Conservation (phyloP, 1,139 yeast species). For the Candida freyschussii region DNA sequence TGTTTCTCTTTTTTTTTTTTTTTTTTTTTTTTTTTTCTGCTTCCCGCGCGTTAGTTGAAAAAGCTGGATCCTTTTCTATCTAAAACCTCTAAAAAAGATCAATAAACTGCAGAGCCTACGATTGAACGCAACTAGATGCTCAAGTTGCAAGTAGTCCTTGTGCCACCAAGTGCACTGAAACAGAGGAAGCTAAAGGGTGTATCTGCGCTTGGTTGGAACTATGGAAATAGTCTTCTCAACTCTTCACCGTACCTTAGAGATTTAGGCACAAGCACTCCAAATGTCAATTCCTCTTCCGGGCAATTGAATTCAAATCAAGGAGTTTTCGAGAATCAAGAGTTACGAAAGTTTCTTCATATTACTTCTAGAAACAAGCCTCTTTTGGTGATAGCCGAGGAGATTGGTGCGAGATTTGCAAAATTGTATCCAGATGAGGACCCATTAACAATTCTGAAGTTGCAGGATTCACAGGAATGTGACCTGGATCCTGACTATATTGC, state of each 20-base stretch:
- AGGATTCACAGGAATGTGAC: constrained; percentile 64
- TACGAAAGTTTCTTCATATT: constrained; percentile 57
- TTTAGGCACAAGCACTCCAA: constrained; percentile 16
- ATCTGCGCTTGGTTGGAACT: constrained; percentile 2
- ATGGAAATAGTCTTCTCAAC: background rate
- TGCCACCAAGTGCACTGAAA: constrained; percentile 32
- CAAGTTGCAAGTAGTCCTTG: constrained; percentile 36
- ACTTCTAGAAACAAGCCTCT: constrained; percentile 44
- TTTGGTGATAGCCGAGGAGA: constrained; percentile 45
- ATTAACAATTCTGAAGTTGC: constrained; percentile 50
- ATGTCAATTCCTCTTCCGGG: constrained; percentile 4
- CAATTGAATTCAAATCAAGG: too few species aligned
- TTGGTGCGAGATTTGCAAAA: constrained; percentile 46
- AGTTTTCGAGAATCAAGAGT: constrained; percentile 18
- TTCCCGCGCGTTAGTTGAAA: too few species aligned
- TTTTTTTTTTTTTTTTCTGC: too few species aligned
- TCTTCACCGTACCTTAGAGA: constrained; percentile 9
- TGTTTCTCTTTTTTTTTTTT: too few species aligned
- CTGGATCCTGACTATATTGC: constrained; percentile 70
- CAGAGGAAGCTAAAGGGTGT: constrained; percentile 13
- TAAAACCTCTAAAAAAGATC: background rate
- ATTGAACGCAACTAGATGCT: constrained; percentile 28
- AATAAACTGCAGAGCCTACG: constrained; percentile 7
- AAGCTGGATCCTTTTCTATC: too few species aligned
- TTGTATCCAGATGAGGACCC: constrained; percentile 59